Evolutionary conservation across 805 yeast species (phyloP).

Genomic region (Kuraishia hungarica): DNA sequence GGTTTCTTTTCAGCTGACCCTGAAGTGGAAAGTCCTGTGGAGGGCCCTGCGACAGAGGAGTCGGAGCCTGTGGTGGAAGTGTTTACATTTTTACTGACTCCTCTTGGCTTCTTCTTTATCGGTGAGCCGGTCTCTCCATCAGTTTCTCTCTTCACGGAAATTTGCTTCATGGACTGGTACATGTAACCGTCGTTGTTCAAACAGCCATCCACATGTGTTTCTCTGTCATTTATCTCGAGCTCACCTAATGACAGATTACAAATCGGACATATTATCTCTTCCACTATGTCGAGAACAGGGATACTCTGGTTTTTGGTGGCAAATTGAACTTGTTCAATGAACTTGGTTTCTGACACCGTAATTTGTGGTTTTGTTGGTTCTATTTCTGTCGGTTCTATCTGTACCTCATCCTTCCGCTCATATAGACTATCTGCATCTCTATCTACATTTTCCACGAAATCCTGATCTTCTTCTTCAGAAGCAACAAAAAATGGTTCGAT

Average conservation of each 20-base stretch:
- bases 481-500: not conserved
- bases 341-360: not conserved
- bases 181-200: conserved; percentile 20
- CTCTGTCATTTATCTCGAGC: conserved; percentile 32
- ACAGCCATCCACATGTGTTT: conserved; percentile 50
- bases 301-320: no score
- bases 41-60: no score
- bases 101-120: not conserved
- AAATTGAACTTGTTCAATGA: no score
- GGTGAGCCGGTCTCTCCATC: conserved; percentile 2
- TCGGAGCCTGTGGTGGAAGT: conserved; percentile 5
- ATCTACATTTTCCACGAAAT: no score
- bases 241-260: conserved; percentile 32
- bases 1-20: conserved; percentile 11
- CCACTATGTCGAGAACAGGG: not conserved
- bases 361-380: no score
- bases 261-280: conserved; percentile 37
- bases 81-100: conserved; percentile 6
- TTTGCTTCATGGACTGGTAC: conserved; percentile 13
- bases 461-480: not conserved
- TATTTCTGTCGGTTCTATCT: not conserved
- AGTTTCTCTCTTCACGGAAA: not conserved
- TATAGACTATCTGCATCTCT: not conserved
- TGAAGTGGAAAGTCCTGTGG: no score
- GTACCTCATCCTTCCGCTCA: not conserved